Conservation (phyloP, 495 filamentous ascomycete species). For the Xylaria longipes region DNA sequence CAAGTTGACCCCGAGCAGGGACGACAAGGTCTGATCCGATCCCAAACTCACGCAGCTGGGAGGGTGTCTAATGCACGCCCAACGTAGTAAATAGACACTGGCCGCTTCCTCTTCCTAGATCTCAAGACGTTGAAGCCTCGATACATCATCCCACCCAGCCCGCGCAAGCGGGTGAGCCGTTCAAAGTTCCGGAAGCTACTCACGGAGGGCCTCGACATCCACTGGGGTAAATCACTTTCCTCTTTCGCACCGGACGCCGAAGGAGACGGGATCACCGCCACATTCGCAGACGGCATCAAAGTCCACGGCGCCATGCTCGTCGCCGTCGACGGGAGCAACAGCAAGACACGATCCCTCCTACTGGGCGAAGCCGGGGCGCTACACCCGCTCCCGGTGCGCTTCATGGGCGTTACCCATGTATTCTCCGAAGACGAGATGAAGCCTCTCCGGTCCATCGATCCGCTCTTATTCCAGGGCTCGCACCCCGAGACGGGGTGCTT, state of each 20-base stretch:
- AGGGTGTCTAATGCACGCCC: background rate
- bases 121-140: background rate
- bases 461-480: slow-evolving; percentile 65
- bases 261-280: background rate
- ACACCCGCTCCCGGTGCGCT: slow-evolving; percentile 41
- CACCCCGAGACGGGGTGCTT: slow-evolving; percentile 61
- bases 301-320: slow-evolving; percentile 58
- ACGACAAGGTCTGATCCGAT: background rate
- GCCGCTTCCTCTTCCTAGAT: background rate
- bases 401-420: background rate
- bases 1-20: slow-evolving; percentile 3
- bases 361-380: slow-evolving; percentile 46
- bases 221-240: slow-evolving; percentile 1
- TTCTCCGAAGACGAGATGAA: background rate
- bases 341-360: slow-evolving; percentile 41
- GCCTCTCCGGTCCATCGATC: slow-evolving; percentile 54
- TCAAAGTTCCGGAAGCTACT: slow-evolving; percentile 55
- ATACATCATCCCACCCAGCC: slow-evolving; percentile 55
- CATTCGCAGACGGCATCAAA: background rate
- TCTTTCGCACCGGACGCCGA: background rate
- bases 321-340: slow-evolving; percentile 63
- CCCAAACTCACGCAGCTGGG: background rate
- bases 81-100: slow-evolving; percentile 1
- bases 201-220: slow-evolving; percentile 55
- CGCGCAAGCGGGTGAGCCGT: slow-evolving; percentile 58